Conservation (phyloP, 2,329 filamentous ascomycete genomes). For the Coniochaeta sp. region DNA sequence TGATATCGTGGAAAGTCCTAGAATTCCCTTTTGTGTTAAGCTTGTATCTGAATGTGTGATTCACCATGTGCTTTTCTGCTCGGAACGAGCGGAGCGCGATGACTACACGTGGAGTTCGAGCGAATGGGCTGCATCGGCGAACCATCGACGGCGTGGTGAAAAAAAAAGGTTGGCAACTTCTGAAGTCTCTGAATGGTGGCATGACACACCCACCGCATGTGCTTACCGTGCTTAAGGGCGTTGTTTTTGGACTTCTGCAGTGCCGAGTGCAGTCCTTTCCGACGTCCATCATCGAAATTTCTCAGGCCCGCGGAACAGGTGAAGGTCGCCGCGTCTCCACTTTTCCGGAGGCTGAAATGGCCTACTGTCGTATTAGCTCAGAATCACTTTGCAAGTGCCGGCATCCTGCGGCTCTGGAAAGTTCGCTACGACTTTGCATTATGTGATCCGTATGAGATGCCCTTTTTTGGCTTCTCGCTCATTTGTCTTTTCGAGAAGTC, state of each 20-base stretch:
- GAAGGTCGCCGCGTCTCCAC: too few relatives aligned
- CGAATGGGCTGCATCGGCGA: background rate
- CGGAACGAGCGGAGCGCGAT: background rate
- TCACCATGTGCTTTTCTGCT: background rate
- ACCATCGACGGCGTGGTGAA: too few relatives aligned
- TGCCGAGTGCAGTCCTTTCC: too few relatives aligned
- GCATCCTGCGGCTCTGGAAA: background rate
- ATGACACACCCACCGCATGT: background rate
- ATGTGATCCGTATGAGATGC: background rate
- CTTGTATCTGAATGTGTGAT: background rate
- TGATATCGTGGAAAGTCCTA: background rate
- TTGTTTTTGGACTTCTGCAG: too few relatives aligned
- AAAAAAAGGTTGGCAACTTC: background rate
- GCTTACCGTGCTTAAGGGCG: background rate
- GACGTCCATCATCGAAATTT: background rate
- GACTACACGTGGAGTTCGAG: background rate
- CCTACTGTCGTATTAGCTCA: too few relatives aligned
- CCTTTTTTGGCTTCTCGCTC: background rate
- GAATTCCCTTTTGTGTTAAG: background rate
- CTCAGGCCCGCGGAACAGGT: too few relatives aligned
- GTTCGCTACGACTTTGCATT: background rate
- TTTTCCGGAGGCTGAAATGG: too few relatives aligned
- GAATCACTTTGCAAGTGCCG: background rate
- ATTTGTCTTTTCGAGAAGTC: background rate
- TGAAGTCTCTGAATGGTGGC: background rate